Percentiles rank a stretch among this genome's conserved stretches.
Conservation (phyloP, 768 basidiomycete species). For the Amyloporia xantha region DNA sequence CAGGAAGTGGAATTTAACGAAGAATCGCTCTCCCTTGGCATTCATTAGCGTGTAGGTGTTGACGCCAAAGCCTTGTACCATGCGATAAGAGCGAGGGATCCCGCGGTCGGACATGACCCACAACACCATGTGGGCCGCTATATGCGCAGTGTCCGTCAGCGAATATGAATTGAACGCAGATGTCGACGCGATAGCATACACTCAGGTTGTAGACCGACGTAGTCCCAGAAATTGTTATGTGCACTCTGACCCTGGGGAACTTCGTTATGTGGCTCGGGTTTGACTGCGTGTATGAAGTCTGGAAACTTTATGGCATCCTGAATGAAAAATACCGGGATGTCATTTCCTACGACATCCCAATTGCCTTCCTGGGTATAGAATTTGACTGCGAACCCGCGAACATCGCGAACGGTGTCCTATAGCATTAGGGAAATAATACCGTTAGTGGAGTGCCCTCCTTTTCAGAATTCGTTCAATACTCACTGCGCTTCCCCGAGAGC, state of each 20-base stretch:
- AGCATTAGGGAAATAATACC: too few species aligned
- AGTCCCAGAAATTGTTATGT: constrained; percentile 90
- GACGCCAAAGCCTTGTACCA: constrained; percentile 88
- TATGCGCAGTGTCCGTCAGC: neutral
- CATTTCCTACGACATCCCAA: constrained; percentile 81
- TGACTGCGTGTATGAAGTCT: constrained; percentile 81
- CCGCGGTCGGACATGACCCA: constrained; percentile 85
- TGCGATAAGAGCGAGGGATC: constrained; percentile 78
- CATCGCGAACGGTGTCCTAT: constrained; percentile 73
- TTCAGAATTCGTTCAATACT: too few species aligned
- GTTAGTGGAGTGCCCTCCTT: too few species aligned
- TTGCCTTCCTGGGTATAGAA: constrained; percentile 84
- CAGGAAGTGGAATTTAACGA: constrained; percentile 86
- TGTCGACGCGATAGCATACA: constrained; percentile 27
- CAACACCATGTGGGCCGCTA: constrained; percentile 68
- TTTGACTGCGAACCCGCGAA: constrained; percentile 80
- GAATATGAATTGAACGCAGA: neutral
- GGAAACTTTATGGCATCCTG: constrained; percentile 82
- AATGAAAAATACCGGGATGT: constrained; percentile 80
- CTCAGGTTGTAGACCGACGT: constrained; percentile 64
- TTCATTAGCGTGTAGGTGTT: constrained; percentile 81
- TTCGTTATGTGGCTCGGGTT: constrained; percentile 83
- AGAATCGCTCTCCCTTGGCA: constrained; percentile 55
- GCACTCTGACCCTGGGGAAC: constrained; percentile 63
- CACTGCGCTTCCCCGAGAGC: constrained; percentile 74